Percentiles rank a stretch among this genome's conserved stretches.
These are phyloP conservation scores for Millerozyma acaciae DNA, from an alignment of 805 yeast species.

Conservation along the genomic window DNA sequence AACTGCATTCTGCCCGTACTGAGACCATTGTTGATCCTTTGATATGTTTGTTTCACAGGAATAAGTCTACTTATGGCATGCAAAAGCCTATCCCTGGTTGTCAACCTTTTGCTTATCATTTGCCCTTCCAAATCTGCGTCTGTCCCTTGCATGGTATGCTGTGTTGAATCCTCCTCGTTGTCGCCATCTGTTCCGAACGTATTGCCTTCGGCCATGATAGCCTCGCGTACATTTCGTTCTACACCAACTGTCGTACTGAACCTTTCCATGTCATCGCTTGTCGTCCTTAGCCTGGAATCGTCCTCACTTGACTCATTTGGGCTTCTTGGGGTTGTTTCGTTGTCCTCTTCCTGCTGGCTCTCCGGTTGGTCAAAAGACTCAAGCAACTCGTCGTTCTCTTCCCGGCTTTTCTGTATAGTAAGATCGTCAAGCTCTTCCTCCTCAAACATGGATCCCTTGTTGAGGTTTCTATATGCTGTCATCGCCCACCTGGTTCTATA, in stretches of 20 bases:
- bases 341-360: conserved; percentile 3
- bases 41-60: conserved; percentile 42
- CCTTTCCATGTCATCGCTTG: conserved; percentile 1
- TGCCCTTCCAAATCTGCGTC: conserved; percentile 29
- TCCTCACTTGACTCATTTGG: conserved; percentile 1
- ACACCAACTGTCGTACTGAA: conserved; percentile 10
- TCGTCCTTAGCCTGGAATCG: conserved; percentile 6
- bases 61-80: conserved; percentile 30
- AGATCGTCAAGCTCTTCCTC: conserved; percentile 4
- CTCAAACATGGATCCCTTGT: background rate
- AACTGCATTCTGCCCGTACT: conserved; percentile 41
- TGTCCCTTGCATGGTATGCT: background rate
- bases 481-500: background rate
- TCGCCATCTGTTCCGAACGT: conserved; percentile 10
- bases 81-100: conserved; percentile 27
- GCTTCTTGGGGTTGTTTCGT: background rate
- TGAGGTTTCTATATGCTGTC: background rate
- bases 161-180: background rate
- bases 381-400: conserved; percentile 5
- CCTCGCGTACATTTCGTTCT: conserved; percentile 15
- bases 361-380: conserved; percentile 10
- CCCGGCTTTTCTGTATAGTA: conserved; percentile 1
- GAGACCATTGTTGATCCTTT: conserved; percentile 38
- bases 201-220: conserved; percentile 14
- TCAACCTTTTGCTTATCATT: conserved; percentile 13